These are phyloP conservation scores for Byssochlamys sp. DNA, from an alignment of 2,329 filamentous ascomycete genomes.

Conservation along the genomic window DNA sequence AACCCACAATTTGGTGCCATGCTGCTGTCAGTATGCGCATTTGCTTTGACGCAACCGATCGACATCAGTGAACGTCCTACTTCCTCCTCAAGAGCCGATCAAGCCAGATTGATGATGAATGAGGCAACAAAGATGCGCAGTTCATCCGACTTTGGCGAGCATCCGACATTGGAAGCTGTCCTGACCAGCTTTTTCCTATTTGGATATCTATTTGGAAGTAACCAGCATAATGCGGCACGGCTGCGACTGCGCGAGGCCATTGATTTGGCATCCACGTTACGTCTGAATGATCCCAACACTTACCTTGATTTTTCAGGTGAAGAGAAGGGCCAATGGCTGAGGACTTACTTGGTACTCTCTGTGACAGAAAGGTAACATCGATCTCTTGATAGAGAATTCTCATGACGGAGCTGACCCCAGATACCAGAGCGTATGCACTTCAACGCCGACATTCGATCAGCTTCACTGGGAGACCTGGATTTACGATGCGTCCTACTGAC, in stretches of 20 bases:
- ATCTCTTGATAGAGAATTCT: neutral
- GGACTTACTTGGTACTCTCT: constrained; percentile 28
- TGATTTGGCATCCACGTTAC: constrained; percentile 33
- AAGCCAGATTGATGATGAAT: constrained; percentile 34
- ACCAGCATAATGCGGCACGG: constrained; percentile 68
- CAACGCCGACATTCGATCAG: constrained; percentile 35
- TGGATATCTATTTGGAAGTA: constrained; percentile 59
- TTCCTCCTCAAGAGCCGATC: constrained; percentile 24
- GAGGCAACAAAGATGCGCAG: constrained; percentile 37
- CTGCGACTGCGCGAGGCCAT: constrained; percentile 63
- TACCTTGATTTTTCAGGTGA: constrained; percentile 29
- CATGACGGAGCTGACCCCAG: neutral
- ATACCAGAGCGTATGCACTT: constrained; percentile 31
- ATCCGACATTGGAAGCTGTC: constrained; percentile 32
- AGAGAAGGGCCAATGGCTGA: constrained; percentile 30
- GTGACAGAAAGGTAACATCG: constrained; percentile 24
- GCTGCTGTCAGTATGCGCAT: constrained; percentile 34
- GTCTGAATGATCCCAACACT: constrained; percentile 30
- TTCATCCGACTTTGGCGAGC: constrained; percentile 32
- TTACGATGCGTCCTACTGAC: constrained; percentile 32
- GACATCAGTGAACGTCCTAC: constrained; percentile 33
- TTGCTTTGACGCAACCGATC: constrained; percentile 37
- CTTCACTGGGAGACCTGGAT: constrained; percentile 32
- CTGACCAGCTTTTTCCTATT: constrained; percentile 70
- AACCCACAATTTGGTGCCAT: constrained; percentile 37